phyloP scores from a whole-genome alignment of 2,329 filamentous ascomycete genomes.

The Paecilomyces sp. region DNA sequence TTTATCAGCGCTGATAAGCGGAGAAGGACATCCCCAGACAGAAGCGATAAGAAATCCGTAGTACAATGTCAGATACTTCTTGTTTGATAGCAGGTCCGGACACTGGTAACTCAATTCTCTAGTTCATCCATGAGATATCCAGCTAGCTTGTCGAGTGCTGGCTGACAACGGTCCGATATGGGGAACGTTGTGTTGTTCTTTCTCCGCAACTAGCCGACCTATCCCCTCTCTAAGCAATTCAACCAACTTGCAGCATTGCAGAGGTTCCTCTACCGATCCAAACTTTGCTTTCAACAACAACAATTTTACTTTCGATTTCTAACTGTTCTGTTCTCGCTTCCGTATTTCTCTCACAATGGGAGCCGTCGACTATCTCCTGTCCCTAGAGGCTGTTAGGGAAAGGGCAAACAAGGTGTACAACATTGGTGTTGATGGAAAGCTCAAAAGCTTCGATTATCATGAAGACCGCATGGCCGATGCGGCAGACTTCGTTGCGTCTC shows the following conservation, averaged over 20 bases:
- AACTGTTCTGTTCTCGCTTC: too few relatives aligned
- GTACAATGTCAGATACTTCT: neutral
- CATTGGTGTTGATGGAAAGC: slow-evolving; percentile 29
- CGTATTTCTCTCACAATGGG: neutral
- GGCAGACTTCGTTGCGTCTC: slow-evolving; percentile 36
- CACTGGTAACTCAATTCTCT: neutral
- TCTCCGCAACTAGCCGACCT: neutral
- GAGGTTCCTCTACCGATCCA: neutral
- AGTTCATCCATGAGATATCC: neutral
- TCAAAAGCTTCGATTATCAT: slow-evolving; percentile 40
- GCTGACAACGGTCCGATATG: neutral
- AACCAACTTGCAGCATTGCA: neutral
- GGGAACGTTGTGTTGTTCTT: neutral
- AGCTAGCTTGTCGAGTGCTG: neutral
- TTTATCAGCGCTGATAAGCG: neutral
- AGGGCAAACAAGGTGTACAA: slow-evolving; percentile 6
- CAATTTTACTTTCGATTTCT: neutral
- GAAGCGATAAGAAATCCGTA: neutral
- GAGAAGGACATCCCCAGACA: neutral
- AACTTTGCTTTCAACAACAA: neutral
- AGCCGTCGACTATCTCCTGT: neutral
- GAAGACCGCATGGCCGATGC: slow-evolving; percentile 30
- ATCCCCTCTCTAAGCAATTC: neutral
- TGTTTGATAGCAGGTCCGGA: neutral
- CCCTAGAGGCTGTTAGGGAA: neutral